A percentile compares a stretch with the other conserved stretches of the same genome.
Conservation (phyloP, 83 land plant species). For the Isoetes engelmannii region DNA sequence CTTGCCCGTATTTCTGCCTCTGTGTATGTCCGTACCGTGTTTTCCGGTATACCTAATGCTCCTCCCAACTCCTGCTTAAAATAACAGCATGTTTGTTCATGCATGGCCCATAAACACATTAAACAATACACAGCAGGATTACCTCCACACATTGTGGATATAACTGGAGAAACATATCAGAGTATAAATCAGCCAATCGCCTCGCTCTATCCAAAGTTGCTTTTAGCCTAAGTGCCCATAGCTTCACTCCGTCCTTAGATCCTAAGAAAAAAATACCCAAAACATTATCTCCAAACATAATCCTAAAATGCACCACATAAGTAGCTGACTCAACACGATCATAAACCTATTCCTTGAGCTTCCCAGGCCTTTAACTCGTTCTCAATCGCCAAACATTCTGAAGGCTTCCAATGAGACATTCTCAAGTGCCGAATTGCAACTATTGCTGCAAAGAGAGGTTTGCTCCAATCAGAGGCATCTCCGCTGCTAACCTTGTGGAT, state of each 20-base stretch:
- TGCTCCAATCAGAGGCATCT: conserved; percentile 48
- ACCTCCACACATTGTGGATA: conserved; percentile 81
- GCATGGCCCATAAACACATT: background rate
- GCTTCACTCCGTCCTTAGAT: conserved; percentile 55
- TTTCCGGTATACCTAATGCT: conserved; percentile 76
- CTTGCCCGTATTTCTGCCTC: conserved; percentile 98
- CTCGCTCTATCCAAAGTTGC: conserved; percentile 88
- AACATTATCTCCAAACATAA: background rate
- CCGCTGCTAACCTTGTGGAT: conserved; percentile 33
- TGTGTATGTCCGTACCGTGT: conserved; percentile 71
- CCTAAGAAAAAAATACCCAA: conserved; percentile 22
- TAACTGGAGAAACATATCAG: conserved; percentile 67
- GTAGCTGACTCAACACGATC: conserved; percentile 38
- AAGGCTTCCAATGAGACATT: conserved; percentile 74
- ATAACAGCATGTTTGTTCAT: background rate
- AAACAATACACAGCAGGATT: background rate
- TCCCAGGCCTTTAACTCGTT: conserved; percentile 74
- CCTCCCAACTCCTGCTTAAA: conserved; percentile 68
- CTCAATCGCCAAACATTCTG: conserved; percentile 71
- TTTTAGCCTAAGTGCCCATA: conserved; percentile 85
- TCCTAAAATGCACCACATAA: background rate
- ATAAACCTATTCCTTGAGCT: conserved; percentile 52
- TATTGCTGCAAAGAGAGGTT: conserved; percentile 52
- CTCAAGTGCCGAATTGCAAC: conserved; percentile 58
- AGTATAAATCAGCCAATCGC: conserved; percentile 74